Conservation (phyloP, 805 yeast genomes). For the Ogataea allantospora region DNA sequence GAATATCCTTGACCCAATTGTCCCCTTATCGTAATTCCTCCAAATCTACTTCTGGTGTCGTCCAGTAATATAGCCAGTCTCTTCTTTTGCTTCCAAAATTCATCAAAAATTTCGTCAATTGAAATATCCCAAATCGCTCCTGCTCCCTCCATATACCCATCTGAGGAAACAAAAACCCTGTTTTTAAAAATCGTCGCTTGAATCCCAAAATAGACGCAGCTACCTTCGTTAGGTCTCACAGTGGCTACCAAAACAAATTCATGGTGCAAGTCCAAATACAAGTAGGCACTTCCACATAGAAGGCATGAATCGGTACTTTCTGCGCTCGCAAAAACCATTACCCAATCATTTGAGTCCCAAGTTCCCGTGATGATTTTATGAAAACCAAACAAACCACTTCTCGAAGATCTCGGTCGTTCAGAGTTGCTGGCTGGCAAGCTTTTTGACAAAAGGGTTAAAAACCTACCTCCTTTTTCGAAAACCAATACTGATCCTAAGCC, state of each 20-base stretch:
- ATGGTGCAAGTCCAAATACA: conserved; percentile 19
- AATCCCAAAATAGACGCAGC: conserved; percentile 24
- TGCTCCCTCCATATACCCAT: conserved; percentile 33
- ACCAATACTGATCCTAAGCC: conserved; percentile 40
- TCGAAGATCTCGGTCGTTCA: conserved; percentile 20
- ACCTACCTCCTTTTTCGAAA: conserved; percentile 26
- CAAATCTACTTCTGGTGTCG: conserved; percentile 13
- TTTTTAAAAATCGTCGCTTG: conserved; percentile 9
- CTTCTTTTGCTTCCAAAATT: neutral
- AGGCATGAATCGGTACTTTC: conserved; percentile 29
- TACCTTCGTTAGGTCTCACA: conserved; percentile 14
- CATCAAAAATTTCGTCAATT: conserved; percentile 17
- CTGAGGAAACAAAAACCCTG: conserved; percentile 36
- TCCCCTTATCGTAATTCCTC: conserved; percentile 23
- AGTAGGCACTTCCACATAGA: conserved; percentile 42
- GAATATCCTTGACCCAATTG: conserved; percentile 34
- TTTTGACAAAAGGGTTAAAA: neutral
- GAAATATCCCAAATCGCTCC: conserved; percentile 48
- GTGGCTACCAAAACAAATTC: conserved; percentile 13
- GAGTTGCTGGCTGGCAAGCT: neutral
- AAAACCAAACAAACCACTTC: conserved; percentile 30
- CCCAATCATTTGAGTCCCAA: conserved; percentile 24
- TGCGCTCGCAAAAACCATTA: conserved; percentile 30
- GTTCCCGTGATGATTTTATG: conserved; percentile 26
- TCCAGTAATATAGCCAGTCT: conserved; percentile 5